Conservation (phyloP, 2,329 filamentous ascomycete genomes). For the Parascedosporium putredinis region DNA sequence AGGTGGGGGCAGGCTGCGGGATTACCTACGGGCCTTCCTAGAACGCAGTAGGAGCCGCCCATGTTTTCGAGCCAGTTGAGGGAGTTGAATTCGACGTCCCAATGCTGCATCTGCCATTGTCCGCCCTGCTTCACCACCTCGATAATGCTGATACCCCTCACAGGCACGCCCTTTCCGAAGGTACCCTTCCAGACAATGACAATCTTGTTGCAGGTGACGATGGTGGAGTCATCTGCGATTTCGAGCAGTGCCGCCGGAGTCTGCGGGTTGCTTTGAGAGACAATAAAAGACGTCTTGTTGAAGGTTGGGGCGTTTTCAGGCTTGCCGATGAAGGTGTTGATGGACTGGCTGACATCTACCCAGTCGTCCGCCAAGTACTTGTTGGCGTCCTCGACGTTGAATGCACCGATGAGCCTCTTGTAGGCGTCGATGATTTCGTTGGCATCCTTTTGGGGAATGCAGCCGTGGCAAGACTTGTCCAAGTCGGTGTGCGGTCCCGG, state of each 20-base stretch:
- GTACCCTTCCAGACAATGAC: conserved; percentile 12
- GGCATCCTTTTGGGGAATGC: conserved; percentile 11
- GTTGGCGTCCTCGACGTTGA: conserved; percentile 33
- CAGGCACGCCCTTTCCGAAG: conserved; percentile 11
- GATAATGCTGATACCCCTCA: conserved; percentile 13
- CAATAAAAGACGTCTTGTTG: conserved; percentile 10
- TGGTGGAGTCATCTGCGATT: conserved; percentile 7
- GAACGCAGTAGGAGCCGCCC: conserved; percentile 13
- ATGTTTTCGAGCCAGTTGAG: conserved; percentile 12
- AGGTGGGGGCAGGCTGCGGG: conserved; percentile 6
- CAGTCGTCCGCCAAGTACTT: conserved; percentile 12
- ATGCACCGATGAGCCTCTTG: conserved; percentile 41
- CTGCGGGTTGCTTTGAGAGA: conserved; percentile 6
- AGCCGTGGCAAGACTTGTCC: conserved; percentile 8
- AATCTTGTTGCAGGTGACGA: conserved; percentile 11
- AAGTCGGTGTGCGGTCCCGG: background rate
- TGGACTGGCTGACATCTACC: conserved; percentile 11
- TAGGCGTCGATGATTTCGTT: conserved; percentile 20
- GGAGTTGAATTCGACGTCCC: conserved; percentile 14
- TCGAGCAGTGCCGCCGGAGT: conserved; percentile 7
- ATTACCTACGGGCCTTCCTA: conserved; percentile 9
- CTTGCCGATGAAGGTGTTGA: conserved; percentile 13
- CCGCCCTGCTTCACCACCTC: conserved; percentile 12
- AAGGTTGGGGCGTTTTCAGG: conserved; percentile 11
- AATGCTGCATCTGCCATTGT: conserved; percentile 11